A percentile compares a stretch with the other conserved stretches of the same genome.
Conservation (phyloP, 106 monocot genomes). For the Apostasia ramifera region DNA sequence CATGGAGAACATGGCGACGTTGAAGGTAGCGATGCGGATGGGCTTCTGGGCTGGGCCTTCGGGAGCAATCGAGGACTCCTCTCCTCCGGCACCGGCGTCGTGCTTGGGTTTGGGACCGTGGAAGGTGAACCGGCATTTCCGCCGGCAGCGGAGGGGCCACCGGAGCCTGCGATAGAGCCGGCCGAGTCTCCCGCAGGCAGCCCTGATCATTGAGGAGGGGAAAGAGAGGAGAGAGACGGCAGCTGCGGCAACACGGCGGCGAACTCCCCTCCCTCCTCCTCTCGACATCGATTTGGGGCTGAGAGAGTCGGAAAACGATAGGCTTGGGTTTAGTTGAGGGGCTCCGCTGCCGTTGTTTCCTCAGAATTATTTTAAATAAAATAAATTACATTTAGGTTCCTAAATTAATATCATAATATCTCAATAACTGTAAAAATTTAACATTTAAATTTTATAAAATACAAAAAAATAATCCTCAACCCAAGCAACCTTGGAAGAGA, state of each 20-base stretch:
- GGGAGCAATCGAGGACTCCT: not conserved
- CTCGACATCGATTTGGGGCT: not conserved
- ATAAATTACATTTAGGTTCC: too few relatives aligned
- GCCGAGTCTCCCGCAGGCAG: slow-evolving; percentile 5
- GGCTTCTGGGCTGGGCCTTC: not conserved
- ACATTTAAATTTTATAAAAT: too few relatives aligned
- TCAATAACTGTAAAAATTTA: too few relatives aligned
- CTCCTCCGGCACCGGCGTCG: not conserved
- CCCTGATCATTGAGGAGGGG: slow-evolving; percentile 6
- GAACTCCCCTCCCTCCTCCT: not conserved
- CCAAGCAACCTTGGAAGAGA: too few relatives aligned
- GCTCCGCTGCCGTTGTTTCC: not conserved
- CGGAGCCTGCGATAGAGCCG: slow-evolving; percentile 12
- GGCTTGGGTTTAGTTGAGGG: not conserved
- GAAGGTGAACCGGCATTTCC: not conserved
- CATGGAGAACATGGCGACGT: slow-evolving; percentile 87
- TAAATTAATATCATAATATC: too few relatives aligned
- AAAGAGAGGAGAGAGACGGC: not conserved
- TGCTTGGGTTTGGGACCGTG: not conserved
- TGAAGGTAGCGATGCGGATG: slow-evolving; percentile 68
- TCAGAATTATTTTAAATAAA: not conserved
- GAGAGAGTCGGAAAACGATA: not conserved
- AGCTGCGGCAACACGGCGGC: not conserved
- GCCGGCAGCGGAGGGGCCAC: not conserved
- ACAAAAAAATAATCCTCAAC: too few relatives aligned